These are phyloP conservation scores for Cryphonectria radicalis DNA, from an alignment of 2,329 filamentous ascomycete species.

Conservation along the genomic window DNA sequence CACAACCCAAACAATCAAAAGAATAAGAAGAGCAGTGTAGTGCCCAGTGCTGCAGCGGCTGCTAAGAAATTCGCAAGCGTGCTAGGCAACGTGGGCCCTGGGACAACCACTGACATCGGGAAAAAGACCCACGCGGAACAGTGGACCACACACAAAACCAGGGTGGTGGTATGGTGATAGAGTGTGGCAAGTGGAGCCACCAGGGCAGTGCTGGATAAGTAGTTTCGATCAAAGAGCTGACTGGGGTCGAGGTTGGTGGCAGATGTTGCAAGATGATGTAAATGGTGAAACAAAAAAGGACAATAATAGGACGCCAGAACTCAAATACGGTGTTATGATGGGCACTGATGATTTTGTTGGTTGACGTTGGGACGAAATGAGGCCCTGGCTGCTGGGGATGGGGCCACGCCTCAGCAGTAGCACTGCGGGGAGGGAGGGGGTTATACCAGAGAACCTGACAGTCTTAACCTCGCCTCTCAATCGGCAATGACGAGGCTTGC, in stretches of 20 bases:
- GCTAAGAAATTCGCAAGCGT: background rate
- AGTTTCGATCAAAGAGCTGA: background rate
- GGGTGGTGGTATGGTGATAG: constrained; percentile 8
- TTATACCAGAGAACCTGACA: background rate
- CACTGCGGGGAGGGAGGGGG: no score
- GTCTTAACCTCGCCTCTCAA: background rate
- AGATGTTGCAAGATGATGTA: constrained; percentile 2
- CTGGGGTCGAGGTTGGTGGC: constrained; percentile 1
- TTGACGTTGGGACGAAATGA: background rate
- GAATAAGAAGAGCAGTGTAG: background rate
- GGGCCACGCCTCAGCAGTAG: background rate
- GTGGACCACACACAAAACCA: constrained; percentile 8
- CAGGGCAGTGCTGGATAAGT: constrained; percentile 5
- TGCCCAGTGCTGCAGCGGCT: background rate
- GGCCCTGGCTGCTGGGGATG: background rate
- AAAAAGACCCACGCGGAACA: constrained; percentile 5
- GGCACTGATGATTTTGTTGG: background rate
- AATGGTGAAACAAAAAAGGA: background rate
- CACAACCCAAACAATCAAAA: background rate
- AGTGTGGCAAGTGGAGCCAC: constrained; percentile 15
- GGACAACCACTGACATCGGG: background rate
- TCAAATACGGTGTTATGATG: background rate
- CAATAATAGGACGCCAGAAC: background rate
- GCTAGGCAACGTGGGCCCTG: background rate
- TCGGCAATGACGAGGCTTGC: background rate